Evolutionary conservation across 2,329 filamentous ascomycete species (phyloP), one percentile per base, ranked within the genome.

Genomic region (Trichoderma polysporum): DNA sequence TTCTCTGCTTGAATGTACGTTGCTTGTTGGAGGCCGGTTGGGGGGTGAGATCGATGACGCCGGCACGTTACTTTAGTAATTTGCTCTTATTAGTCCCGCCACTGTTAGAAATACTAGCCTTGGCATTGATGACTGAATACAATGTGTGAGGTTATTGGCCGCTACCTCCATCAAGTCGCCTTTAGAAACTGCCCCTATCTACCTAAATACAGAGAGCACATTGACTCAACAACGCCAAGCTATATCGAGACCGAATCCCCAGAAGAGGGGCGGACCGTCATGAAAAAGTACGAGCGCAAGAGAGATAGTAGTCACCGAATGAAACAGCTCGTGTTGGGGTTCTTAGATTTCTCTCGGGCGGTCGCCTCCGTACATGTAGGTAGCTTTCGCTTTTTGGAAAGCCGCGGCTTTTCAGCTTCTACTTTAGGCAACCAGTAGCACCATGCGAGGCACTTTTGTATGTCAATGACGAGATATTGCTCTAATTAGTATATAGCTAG

Each of bases 391-490:
- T 41, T 9, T 22, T 17, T 52, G 15, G n/a, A 15, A 41, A 41
- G 47, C 39, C 19, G 8, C 13, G 6, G 41, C 10, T 2, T 7
- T 6, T 27, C 25, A 52, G 33, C 27, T 63, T 63, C 60, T 45
- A 17, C 49, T 19, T 63, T 63, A 22, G 60, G 60, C 25, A 63
- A 29, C 19, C 13, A 13, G 49, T 22, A 17, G n/a, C 35, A 27
- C 37, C 4, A 54, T 45, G 49, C 49, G 19, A 13, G 60, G 60
- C 47, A 63, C 49, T 54, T 63, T 63, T 63, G 49, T n/a, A 31
- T 37, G 22, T 45, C 8, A 45, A 45, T 19, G 8, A 27, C 0
- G 19, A 8, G 13, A 45, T 35, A 41, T 13, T 35, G 27, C 8
- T 45, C 19, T 1, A 17, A 45, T 1, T 29, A 31, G 0, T n/a